Percentiles rank a stretch among this genome's conserved stretches.
phyloP scores from a whole-genome alignment of 2,329 filamentous ascomycete genomes.

The Hypoxylon rubiginosum region DNA sequence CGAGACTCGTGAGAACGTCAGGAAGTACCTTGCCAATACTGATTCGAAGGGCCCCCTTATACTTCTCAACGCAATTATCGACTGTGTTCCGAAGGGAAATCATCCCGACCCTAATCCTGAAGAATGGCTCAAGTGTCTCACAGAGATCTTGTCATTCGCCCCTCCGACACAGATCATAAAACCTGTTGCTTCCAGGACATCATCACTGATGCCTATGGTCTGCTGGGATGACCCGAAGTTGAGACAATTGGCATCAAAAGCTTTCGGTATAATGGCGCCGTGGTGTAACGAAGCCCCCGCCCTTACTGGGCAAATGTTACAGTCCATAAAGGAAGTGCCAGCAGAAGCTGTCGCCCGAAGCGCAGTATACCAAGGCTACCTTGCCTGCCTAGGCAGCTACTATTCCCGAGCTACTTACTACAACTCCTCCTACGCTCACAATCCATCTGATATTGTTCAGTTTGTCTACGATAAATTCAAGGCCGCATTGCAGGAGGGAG shows the following conservation, averaged over 20 bases:
- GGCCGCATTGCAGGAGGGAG: constrained; percentile 35
- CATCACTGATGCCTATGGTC: constrained; percentile 70
- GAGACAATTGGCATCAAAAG: constrained; percentile 75
- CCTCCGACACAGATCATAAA: constrained; percentile 51
- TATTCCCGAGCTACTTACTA: constrained; percentile 48
- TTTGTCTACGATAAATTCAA: constrained; percentile 43
- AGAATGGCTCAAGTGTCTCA: constrained; percentile 48
- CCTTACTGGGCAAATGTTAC: constrained; percentile 55
- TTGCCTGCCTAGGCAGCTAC: constrained; percentile 49
- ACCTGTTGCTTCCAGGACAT: constrained; percentile 60
- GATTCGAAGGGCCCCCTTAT: constrained; percentile 57
- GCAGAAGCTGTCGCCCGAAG: constrained; percentile 48
- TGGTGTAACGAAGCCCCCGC: constrained; percentile 65
- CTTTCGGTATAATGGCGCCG: constrained; percentile 81
- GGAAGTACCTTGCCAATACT: constrained; percentile 62
- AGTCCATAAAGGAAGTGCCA: constrained; percentile 43
- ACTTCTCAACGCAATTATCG: constrained; percentile 68
- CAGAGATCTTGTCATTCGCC: constrained; percentile 49
- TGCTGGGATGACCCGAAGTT: constrained; percentile 79
- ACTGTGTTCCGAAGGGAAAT: constrained; percentile 64
- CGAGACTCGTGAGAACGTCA: constrained; percentile 71
- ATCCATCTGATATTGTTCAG: constrained; percentile 44
- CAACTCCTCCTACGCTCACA: constrained; percentile 36
- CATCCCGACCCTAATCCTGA: constrained; percentile 54
- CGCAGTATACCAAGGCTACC: constrained; percentile 51